Percentiles rank a stretch among this genome's conserved stretches.
phyloP scores from a whole-genome alignment of 2,329 filamentous ascomycete species.

The Phialophora verrucosa region DNA sequence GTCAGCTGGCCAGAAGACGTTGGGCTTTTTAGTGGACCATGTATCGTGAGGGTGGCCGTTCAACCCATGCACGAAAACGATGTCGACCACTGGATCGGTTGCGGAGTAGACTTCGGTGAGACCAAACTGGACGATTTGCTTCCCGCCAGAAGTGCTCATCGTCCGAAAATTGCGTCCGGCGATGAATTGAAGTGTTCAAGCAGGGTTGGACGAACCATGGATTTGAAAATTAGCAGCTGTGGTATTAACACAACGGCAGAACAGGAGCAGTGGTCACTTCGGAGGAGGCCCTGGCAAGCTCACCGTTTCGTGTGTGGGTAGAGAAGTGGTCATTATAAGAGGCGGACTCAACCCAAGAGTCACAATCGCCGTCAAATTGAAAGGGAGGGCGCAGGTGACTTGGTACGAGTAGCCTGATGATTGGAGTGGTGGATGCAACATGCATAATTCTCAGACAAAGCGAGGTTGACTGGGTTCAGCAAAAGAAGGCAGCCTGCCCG shows the following conservation, averaged over 20 bases:
- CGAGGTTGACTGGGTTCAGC: slow-evolving; percentile 11
- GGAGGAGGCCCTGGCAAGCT: slow-evolving; percentile 7
- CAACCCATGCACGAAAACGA: slow-evolving; percentile 73
- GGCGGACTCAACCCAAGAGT: slow-evolving; percentile 14
- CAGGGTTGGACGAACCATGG: not conserved
- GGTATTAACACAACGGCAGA: slow-evolving; percentile 6
- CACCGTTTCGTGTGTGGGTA: slow-evolving; percentile 19
- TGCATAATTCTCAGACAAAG: slow-evolving; percentile 19
- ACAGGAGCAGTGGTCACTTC: not conserved
- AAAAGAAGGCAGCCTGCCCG: slow-evolving; percentile 1
- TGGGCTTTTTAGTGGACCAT: slow-evolving; percentile 62
- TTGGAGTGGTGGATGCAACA: slow-evolving; percentile 13
- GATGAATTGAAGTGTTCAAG: not conserved
- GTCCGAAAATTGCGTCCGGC: not conserved
- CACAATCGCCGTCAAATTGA: slow-evolving; percentile 19
- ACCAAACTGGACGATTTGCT: slow-evolving; percentile 48
- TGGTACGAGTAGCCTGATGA: slow-evolving; percentile 20
- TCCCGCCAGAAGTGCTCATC: slow-evolving; percentile 24
- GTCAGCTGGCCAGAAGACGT: slow-evolving; percentile 72
- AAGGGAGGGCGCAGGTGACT: slow-evolving; percentile 31
- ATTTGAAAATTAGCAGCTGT: not conserved
- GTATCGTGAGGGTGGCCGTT: slow-evolving; percentile 69
- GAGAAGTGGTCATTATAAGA: slow-evolving; percentile 13
- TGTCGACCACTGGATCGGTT: slow-evolving; percentile 52
- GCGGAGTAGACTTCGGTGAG: slow-evolving; percentile 51